Percentiles rank a stretch among this genome's conserved stretches.
Evolutionary conservation across 1,284 basidiomycete genomes (phyloP).

Genomic region (Sporisorium exsertum): DNA sequence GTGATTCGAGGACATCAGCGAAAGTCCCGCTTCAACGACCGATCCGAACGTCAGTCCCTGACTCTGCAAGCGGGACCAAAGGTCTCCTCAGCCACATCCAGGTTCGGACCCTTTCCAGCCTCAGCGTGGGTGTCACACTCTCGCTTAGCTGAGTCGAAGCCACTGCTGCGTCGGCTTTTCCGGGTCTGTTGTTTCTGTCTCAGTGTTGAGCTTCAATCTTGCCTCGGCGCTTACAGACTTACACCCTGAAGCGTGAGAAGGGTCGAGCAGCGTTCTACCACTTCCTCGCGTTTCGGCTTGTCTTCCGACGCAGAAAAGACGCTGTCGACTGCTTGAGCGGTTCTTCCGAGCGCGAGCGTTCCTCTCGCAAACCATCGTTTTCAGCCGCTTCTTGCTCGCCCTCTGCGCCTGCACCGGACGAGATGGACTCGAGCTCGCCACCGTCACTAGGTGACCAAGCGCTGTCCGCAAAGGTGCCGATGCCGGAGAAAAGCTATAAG

Average conservation of each 20-base stretch:
- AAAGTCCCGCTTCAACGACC: not conserved
- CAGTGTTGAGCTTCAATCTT: not conserved
- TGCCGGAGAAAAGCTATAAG: constrained; percentile 4
- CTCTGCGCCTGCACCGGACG: not conserved
- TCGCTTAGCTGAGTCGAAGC: not conserved
- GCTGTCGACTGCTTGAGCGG: not conserved
- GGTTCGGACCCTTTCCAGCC: not conserved
- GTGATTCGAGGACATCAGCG: too few relatives aligned
- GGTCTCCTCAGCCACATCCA: not conserved
- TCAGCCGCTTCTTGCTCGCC: not conserved
- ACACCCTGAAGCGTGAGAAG: not conserved
- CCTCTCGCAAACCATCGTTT: not conserved
- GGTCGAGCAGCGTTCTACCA: not conserved
- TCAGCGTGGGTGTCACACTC: not conserved
- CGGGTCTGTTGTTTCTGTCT: not conserved
- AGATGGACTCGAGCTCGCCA: not conserved
- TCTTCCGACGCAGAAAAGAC: not conserved
- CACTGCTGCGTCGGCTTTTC: not conserved
- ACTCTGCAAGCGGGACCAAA: not conserved
- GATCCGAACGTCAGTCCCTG: not conserved
- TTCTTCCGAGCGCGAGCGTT: not conserved
- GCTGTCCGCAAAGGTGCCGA: not conserved
- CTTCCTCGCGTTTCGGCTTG: not conserved
- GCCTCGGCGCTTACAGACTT: not conserved
- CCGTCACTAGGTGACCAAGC: constrained; percentile 9